Base-by-base conservation (phyloP, 495 filamentous ascomycete species). In the Penicillium canariense region DNA sequence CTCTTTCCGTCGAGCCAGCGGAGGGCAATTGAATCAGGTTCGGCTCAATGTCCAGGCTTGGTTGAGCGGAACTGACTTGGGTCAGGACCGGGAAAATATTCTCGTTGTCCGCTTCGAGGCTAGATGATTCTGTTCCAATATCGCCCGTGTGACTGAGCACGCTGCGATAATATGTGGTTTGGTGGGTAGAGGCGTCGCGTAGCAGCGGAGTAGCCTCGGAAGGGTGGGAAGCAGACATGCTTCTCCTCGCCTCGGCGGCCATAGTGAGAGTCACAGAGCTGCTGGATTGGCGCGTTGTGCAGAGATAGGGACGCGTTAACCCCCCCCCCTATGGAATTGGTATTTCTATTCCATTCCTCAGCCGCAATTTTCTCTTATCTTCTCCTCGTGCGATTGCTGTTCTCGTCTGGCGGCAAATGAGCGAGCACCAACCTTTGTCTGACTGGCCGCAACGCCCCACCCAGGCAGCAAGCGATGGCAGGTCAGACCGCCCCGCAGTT, bases 11-110 rank as follows among this genome's bases (percentile, higher is more conserved):
- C 3, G 60, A 54, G 6, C 42, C 48, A 2, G 56, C 39, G 0
- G 70, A 68, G 0, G 63, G 39, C 5, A 64, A 49, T 46, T 55
- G 59, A 43, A 71, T 68, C 9, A 75, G 55, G 8, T 28, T 54
- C 0, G 68, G 68, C 31, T 68, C 67, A 45, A 71, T 58, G 12
- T 72, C 68, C 15, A 70, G 28, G 1, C 66, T 65, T 5, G 42
- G 31, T 34, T 69, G 67, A 18, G 67, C 55, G 0, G 73, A 75
- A 43, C 50, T 60, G 14, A 74, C 68, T 45, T 55, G 55, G 25
- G 62, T 48, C 7, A 70, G 52, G 40, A 50, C 59, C 25, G 69
- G 50, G 5, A 62, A 28, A 0, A 56, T 30, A 1, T 65, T 30
- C 39, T 73, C 60, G 11, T 73, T 67, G 0, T 64, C 60, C 5